Evolutionary conservation across 176 grass and related monocot species (phyloP).

Genomic region (Lolium multiflorum): DNA sequence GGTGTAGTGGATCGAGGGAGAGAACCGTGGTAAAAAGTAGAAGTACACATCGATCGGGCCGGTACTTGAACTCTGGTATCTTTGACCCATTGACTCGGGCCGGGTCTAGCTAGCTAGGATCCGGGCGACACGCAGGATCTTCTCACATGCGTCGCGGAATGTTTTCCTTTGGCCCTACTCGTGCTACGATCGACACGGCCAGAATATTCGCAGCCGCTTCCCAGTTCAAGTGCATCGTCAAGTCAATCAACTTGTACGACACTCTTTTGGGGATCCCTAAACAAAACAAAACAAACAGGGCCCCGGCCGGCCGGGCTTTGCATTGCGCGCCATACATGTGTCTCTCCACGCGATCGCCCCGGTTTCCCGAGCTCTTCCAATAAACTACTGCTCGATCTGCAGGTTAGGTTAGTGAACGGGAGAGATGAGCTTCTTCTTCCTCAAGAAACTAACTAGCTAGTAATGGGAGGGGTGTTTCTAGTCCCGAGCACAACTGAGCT

Average conservation of each 20-base stretch:
- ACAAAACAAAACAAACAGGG: neutral
- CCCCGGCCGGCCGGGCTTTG: no score
- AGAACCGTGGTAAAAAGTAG: no score
- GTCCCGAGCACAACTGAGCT: no score
- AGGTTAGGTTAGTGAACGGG: neutral
- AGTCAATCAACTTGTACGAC: slow-evolving; percentile 37
- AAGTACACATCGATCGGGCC: neutral
- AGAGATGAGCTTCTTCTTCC: neutral
- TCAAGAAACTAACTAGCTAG: neutral
- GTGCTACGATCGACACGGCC: neutral
- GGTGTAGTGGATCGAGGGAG: no score
- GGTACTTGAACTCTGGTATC: neutral
- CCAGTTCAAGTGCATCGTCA: neutral
- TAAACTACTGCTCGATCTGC: no score
- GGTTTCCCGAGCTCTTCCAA: no score
- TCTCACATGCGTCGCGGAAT: slow-evolving; percentile 26
- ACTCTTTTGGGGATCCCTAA: slow-evolving; percentile 43
- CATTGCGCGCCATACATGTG: slow-evolving; percentile 22
- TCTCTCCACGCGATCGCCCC: neutral
- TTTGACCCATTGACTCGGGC: neutral
- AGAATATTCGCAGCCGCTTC: slow-evolving; percentile 30
- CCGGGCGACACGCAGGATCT: neutral
- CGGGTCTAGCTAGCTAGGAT: neutral
- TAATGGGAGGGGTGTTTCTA: no score
- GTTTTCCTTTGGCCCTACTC: slow-evolving; percentile 26